Base-by-base conservation (phyloP, 306 rosid genomes). In the Castanea sativa region DNA sequence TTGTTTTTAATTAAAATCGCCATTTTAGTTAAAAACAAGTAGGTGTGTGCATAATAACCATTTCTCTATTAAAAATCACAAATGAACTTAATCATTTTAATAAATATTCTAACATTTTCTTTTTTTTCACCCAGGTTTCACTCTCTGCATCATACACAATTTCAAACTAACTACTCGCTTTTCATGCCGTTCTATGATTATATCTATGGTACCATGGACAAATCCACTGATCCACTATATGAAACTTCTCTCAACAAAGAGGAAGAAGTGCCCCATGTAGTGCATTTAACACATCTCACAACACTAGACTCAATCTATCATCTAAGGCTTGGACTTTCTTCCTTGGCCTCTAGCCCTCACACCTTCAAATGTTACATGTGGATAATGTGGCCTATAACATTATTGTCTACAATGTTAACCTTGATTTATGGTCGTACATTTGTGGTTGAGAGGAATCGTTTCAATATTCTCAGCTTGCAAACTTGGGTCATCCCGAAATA, bases 111-210 rank as follows among this genome's bases (percentile, higher is more conserved):
- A 35, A 35, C 1, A 35, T 35, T 35, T 35, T 5, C 41, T 6
- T 35, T 35, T 35, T 35, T 35, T 9, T 35, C 41, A 15, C 9
- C 1, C 12, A 20, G 16, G 85, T 83, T 53, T 15, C 87, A 86
- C n/a, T 86, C 90, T 0, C 53, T 86, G 8, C 85, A 86, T 45
- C 90, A 86, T 71, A 86, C 87, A 0, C 87, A 86, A 53, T 83
- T 86, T 51, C 55, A 83, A 35, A 81, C 83, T 29, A 85, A 85
- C 9, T 85, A 85, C 85, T 81, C 83, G 0, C 67, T 81, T 4
- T 85, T 85, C 8, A 77, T 85, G 88, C 85, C 83, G 0, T 1
- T 85, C 6, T 85, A 85, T 49, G 88, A 85, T 18, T 81, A 61
- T 78, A 60, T 85, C 7, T 81, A 81, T 27, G 83, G 73, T 16